Evolutionary conservation across 2,329 filamentous ascomycete genomes (phyloP), one percentile per base, ranked within the genome.

Genomic region (Calonectria montana): DNA sequence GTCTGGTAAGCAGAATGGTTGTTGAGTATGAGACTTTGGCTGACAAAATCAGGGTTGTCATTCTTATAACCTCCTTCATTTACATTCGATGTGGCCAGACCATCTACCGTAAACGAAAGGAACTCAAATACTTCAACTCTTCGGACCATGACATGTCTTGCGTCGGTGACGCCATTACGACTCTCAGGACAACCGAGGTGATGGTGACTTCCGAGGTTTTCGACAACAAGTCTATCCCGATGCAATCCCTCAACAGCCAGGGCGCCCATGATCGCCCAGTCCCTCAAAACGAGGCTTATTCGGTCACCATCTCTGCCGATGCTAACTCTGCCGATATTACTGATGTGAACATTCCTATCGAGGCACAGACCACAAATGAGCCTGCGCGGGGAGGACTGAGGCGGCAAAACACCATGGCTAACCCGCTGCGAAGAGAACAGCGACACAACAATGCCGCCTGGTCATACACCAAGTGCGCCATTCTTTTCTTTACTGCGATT

Each of bases 401-500:
- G 37, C 53, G 53, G 16, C 53, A 59, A 41, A 59, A 50, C 59
- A 8, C 74, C 72, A 10, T 45, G n/a, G 80, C 67, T 71, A 83
- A 69, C 72, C 77, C 72, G 69, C 80, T 73, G 70, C 83, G 80
- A 71, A 83, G 77, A 77, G 84, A 78, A 73, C 84, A 85, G 41
- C 84, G 87, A 69, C 89, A 91, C 68, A 91, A 89, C 79, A 91
- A 87, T 41, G 92, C 92, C 3, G 90, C 91, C 1, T 92, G 90
- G 90, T 88, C 89, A 1, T 94, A 94, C 80, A 90, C 92, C 68
- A 93, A 93, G 77, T 93, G 92, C 57, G 89, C 93, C 0, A 85
- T 94, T 31, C 86, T 94, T 10, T 94, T 94, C 86, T 94, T 94
- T 82, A 87, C 91, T 1, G 92, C 92, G 0, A 87, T 94, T 71